Evolutionary conservation across 106 monocot genomes (phyloP), one percentile per base, ranked within the genome.

Genomic region (Xerophyta viscosa): DNA sequence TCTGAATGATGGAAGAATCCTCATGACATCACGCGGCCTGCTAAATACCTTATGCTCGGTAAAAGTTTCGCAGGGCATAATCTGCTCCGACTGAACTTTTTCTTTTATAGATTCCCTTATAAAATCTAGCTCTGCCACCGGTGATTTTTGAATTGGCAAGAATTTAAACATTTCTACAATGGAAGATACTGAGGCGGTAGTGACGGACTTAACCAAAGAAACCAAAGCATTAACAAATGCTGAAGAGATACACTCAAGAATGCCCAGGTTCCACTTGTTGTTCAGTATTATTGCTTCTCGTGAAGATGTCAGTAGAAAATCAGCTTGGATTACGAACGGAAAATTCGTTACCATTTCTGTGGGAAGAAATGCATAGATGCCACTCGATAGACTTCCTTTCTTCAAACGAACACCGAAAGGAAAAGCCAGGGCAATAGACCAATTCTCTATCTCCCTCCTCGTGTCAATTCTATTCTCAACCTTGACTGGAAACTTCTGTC

Each of bases 291-390:
- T 71, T 1, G 62, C 37, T 13, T 69, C 68, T 20, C 60, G 54
- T 4, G 71, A 71, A 0, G 71, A 56, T 27, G 47, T 26, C 11
- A 71, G 54, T 1, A 71, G 20, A 25, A 71, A 71, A 26, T 71
- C 63, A 12, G 71, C 62, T 10, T 71, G 71, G 17, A 69, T 62
- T 18, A 69, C 54, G 8, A 69, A 69, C 0, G 61, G 69, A 18
- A 69, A 62, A 11, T 31, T 46, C 2, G 69, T 62, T 4, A 46
- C 47, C 69, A 69, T 69, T 14, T 31, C 41, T 0, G 69, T 69
- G 61, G 61, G n/a, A 1, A 69, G 27, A 48, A 69, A 62, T 2
- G 69, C 52, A 55, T 33, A 69, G 4, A 69, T 21, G 2, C 61
- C 69, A 14, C 52, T 6, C 0, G 15, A 31, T 0, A 13, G 0